Percentiles rank a stretch among this genome's conserved stretches.
Evolutionary conservation across 805 yeast genomes (phyloP).

Genomic region (Hemisphaericaspora nanyangensis): DNA sequence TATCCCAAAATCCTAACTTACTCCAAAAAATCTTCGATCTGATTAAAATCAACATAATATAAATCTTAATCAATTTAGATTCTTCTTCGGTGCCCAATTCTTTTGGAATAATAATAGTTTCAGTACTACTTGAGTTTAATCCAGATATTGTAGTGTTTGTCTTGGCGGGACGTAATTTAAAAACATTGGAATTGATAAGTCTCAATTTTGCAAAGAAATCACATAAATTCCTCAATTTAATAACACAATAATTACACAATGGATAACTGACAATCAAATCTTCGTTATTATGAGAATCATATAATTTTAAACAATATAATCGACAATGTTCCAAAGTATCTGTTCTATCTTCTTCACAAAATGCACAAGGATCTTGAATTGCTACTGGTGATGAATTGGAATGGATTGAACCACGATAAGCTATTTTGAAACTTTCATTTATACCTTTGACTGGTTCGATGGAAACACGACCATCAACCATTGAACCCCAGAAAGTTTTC

Average conservation of each 20-base stretch:
- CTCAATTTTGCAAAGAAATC: conserved; percentile 78
- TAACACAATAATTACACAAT: conserved; percentile 76
- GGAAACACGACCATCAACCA: conserved; percentile 75
- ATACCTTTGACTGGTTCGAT: conserved; percentile 85
- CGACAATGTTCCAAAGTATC: conserved; percentile 76
- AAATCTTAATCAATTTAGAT: conserved; percentile 40
- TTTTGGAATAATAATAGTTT: neutral
- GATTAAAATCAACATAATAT: conserved; percentile 50
- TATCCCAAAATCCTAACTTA: conserved; percentile 75
- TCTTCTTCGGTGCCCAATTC: conserved; percentile 23
- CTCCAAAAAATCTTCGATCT: conserved; percentile 81
- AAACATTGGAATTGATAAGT: conserved; percentile 49
- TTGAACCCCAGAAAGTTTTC: conserved; percentile 53
- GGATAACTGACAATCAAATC: conserved; percentile 49
- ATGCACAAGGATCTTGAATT: conserved; percentile 66
- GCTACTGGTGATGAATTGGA: conserved; percentile 55
- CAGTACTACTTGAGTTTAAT: conserved; percentile 9
- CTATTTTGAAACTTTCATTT: conserved; percentile 64
- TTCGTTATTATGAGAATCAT: conserved; percentile 23
- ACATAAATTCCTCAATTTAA: conserved; percentile 75
- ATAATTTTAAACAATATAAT: conserved; percentile 60
- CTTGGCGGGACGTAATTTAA: conserved; percentile 44
- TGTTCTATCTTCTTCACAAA: conserved; percentile 78
- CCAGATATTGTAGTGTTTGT: neutral
- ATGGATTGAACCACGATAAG: conserved; percentile 16